These are phyloP conservation scores for Suillus hirtellus DNA, from an alignment of 768 basidiomycete genomes.

Conservation along the genomic window DNA sequence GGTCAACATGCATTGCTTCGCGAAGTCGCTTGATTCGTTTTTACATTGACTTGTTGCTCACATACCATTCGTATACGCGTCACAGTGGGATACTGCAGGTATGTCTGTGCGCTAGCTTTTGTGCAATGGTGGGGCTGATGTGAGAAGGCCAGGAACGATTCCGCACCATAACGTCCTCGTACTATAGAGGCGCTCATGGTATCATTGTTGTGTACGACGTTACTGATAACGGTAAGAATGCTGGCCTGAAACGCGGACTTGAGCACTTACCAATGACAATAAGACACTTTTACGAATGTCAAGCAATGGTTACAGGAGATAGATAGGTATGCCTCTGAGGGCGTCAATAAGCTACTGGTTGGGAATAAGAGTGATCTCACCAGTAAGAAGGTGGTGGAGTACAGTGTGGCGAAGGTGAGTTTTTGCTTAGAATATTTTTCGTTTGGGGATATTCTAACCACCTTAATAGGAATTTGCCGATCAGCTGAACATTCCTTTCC, in stretches of 20 bases:
- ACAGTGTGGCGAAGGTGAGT: constrained; percentile 79
- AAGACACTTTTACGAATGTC: constrained; percentile 93
- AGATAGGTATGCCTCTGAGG: constrained; percentile 94
- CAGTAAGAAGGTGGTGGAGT: constrained; percentile 94
- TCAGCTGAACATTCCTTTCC: constrained; percentile 89
- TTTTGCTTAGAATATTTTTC: background rate
- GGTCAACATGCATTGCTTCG: background rate
- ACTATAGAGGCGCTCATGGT: constrained; percentile 98
- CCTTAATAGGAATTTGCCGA: constrained; percentile 83
- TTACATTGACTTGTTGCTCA: constrained; percentile 28
- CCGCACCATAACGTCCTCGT: constrained; percentile 99
- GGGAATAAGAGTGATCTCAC: constrained; percentile 99
- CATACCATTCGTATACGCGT: constrained; percentile 22
- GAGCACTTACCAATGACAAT: constrained; percentile 12
- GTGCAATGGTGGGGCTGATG: constrained; percentile 10
- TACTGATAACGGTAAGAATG: constrained; percentile 77
- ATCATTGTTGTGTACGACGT: constrained; percentile 99
- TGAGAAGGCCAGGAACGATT: constrained; percentile 89
- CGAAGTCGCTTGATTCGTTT: background rate
- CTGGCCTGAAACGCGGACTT: constrained; percentile 1
- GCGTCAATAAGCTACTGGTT: constrained; percentile 97
- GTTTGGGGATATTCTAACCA: constrained; percentile 10
- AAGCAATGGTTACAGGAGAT: constrained; percentile 96
- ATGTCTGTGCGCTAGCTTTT: constrained; percentile 21
- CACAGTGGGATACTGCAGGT: constrained; percentile 96